phyloP scores from a whole-genome alignment of 164 flowering plant genomes.

The Piper betle region DNA sequence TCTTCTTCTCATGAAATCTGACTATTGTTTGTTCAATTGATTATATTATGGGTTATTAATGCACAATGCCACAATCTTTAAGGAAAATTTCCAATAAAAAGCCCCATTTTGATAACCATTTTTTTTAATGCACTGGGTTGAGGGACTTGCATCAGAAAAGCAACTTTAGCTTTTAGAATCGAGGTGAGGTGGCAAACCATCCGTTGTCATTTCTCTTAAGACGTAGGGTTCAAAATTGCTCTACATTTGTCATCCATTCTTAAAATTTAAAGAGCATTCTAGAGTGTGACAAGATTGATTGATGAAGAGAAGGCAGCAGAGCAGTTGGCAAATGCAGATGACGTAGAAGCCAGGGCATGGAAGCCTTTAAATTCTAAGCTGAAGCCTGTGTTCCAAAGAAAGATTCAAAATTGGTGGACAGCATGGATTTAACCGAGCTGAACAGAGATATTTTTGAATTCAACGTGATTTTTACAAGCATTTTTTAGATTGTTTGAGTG shows the following conservation, averaged over 20 bases:
- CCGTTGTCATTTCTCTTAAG: background rate
- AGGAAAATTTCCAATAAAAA: background rate
- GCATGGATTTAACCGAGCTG: too few relatives aligned
- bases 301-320: slow-evolving; percentile 45
- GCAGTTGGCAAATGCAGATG: slow-evolving; percentile 28
- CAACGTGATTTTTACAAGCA: too few relatives aligned
- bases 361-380: slow-evolving; percentile 25
- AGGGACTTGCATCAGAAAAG: slow-evolving; percentile 88
- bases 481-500: too few relatives aligned
- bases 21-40: background rate
- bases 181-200: slow-evolving; percentile 41
- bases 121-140: slow-evolving; percentile 38
- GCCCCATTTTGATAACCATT: background rate
- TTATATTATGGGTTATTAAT: too few relatives aligned
- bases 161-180: slow-evolving; percentile 56
- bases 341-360: slow-evolving; percentile 61
- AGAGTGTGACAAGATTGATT: slow-evolving; percentile 62
- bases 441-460: too few relatives aligned
- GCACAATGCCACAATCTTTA: too few relatives aligned
- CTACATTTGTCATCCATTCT: background rate
- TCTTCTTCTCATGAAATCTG: background rate
- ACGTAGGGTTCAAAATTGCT: too few relatives aligned
- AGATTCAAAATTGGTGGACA: slow-evolving; percentile 43
- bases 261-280: slow-evolving; percentile 6
- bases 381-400: slow-evolving; percentile 35